These are phyloP conservation scores for Lepidium campestre DNA, from an alignment of 441 rosid genomes.

Conservation along the genomic window DNA sequence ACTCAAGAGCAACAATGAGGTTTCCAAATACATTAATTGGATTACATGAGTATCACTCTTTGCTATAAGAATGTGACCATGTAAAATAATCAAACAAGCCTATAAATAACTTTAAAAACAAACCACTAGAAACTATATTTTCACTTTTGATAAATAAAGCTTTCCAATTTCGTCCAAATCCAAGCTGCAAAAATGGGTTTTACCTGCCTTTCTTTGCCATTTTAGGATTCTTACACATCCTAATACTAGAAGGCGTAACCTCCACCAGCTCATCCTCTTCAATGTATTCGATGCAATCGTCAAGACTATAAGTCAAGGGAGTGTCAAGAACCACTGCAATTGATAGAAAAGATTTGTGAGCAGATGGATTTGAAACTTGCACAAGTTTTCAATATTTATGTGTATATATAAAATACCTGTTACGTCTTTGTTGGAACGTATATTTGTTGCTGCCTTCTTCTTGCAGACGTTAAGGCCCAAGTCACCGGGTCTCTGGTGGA, in stretches of 20 bases:
- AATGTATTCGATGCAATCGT: conserved; percentile 94
- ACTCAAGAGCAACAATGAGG: background rate
- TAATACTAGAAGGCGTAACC: conserved; percentile 68
- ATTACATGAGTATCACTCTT: conserved; percentile 16
- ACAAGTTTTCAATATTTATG: background rate
- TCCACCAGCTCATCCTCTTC: conserved; percentile 97
- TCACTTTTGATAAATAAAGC: background rate
- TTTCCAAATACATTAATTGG: conserved; percentile 1
- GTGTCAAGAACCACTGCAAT: conserved; percentile 85
- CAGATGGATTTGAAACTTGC: background rate
- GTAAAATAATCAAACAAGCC: conserved; percentile 20
- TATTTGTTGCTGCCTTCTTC: conserved; percentile 94
- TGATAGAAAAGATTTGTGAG: background rate
- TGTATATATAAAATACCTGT: conserved; percentile 44
- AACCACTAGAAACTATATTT: conserved; percentile 7
- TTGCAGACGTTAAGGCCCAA: conserved; percentile 83
- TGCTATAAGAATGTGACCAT: conserved; percentile 8
- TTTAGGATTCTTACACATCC: conserved; percentile 92
- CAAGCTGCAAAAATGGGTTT: conserved; percentile 14
- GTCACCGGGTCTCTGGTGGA: conserved; percentile 93
- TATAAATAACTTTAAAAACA: background rate
- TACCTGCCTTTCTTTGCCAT: conserved; percentile 52
- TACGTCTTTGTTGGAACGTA: conserved; percentile 86
- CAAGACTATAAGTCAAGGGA: conserved; percentile 76
- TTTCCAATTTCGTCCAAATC: conserved; percentile 5